Evolutionary conservation across 495 filamentous ascomycete genomes (phyloP), one percentile per base, ranked within the genome.

Genomic region (Aspergillus indologenus): DNA sequence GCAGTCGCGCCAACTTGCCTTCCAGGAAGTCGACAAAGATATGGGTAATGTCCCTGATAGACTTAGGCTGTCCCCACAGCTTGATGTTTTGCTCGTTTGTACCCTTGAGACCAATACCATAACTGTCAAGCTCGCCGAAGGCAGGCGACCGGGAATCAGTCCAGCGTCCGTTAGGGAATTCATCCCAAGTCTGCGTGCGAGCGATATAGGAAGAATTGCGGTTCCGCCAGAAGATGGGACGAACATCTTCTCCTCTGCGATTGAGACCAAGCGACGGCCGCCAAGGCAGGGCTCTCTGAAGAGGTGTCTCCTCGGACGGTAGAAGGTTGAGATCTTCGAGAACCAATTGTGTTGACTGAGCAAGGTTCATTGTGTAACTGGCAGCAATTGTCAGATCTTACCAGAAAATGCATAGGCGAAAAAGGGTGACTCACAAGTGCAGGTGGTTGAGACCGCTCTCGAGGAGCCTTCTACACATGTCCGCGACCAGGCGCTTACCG

Each of bases 121-220:
- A 99, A 26, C 90, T 85, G 75, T 99, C 95, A 43, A 99, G 81
- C 74, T 97, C 91, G 66, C 95, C 95, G 62, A 97, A 99, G 20
- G 95, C 95, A 58, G 95, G 95, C 26, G 95, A 98, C 54, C 95
- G 84, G 34, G 92, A 91, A 73, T 99, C 95, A 71, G 95, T 96
- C 95, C 95, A 99, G 71, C 95, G 89, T 40, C 95, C 95, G 78
- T 99, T 99, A 46, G 95, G 95, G 66, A 96, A 99, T 68, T 99
- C 95, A 64, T 99, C 95, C 95, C 95, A 99, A 62, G 96, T 92
- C 68, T 97, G 91, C 5, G 95, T 99, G 53, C 95, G 90, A 40
- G 87, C 86, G 26, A 99, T 86, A 65, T 99, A 99, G 2, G 92
- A 96, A 55, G 91, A 89, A 68, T 97, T 93, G 22, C 95, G 87